phyloP scores from a whole-genome alignment of 208 protist species.

The Borovskyia barvae region DNA sequence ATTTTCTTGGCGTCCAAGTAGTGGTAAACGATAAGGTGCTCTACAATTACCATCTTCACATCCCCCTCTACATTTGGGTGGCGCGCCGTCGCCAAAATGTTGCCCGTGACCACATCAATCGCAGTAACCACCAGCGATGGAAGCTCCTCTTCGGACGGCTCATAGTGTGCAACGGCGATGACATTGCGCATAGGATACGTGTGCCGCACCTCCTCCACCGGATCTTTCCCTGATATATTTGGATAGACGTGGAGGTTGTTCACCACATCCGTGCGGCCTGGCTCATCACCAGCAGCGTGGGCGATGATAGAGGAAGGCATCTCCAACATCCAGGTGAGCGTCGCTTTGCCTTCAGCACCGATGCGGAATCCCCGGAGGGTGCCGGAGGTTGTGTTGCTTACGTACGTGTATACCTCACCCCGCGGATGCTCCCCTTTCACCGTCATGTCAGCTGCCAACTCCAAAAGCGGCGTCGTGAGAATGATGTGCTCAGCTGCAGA shows the following conservation, averaged over 20 bases:
- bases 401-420: slow-evolving; percentile 39
- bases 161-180: slow-evolving; percentile 78
- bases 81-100: slow-evolving; percentile 65
- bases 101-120: slow-evolving; percentile 82
- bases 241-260: slow-evolving; percentile 81
- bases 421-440: slow-evolving; percentile 27
- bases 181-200: slow-evolving; percentile 84
- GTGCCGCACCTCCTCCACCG: slow-evolving; percentile 75
- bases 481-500: slow-evolving; percentile 11
- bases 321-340: slow-evolving; percentile 54
- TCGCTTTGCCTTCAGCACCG: slow-evolving; percentile 19
- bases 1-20: slow-evolving; percentile 82
- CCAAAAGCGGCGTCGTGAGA: slow-evolving; percentile 21
- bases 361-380: slow-evolving; percentile 59
- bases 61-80: slow-evolving; percentile 77
- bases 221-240: slow-evolving; percentile 55
- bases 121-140: slow-evolving; percentile 69
- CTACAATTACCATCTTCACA: slow-evolving; percentile 79
- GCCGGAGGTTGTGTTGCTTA: slow-evolving; percentile 30
- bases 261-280: slow-evolving; percentile 48
- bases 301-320: slow-evolving; percentile 68
- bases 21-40: slow-evolving; percentile 84
- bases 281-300: slow-evolving; percentile 54
- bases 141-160: slow-evolving; percentile 54
- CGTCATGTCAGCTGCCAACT: slow-evolving; percentile 35